Evolutionary conservation across 768 basidiomycete species (phyloP), one percentile per base, ranked within the genome.

Genomic region (Megacollybia marginata): DNA sequence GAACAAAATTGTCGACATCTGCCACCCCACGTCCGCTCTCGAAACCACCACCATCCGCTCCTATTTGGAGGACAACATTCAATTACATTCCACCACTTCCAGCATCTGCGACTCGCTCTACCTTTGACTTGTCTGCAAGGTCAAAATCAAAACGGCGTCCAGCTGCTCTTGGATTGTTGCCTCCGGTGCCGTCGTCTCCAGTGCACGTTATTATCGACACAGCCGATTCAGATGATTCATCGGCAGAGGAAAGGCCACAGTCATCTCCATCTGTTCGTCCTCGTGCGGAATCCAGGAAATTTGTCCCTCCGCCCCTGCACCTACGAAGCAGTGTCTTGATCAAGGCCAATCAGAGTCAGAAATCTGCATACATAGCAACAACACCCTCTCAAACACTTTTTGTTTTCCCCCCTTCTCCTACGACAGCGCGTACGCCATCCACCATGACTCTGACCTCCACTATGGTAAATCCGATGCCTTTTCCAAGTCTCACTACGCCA

Each of bases 341-440:
- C 46, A 69, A 65, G 54, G 56, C 63, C 31, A 65, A 67, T 44
- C 58, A 54, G 44, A 51, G 60, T 10, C 53, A 56, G 18, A 63
- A 61, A 47, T 59, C 59, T 48, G 51, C 13, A 13, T 44, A 4
- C 5, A 23, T 31, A 2, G 59, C 70, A 35, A 64, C 72, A 43
- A 76, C 83, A 33, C 85, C 86, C 32, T 88, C 88, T 1, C 90
- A 92, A 61, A 92, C 89, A 0, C 72, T 92, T 43, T 91, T 92
- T 57, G 83, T 92, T 34, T 92, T 92, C 60, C 89, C 89, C 1
- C 88, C 89, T 32, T 91, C 88, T 5, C 88, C 65, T 44, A 80
- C 73, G 44, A 73, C 72, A 58, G 71, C 80, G 42, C 76, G 75
- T 47, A 88, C 85, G 47, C 87, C 90, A 23, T 86, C 88, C 44